Evolutionary conservation across 352 stramenopile genomes (phyloP), one percentile per base, ranked within the genome.

Genomic region (Phytophthora ohioensis): DNA sequence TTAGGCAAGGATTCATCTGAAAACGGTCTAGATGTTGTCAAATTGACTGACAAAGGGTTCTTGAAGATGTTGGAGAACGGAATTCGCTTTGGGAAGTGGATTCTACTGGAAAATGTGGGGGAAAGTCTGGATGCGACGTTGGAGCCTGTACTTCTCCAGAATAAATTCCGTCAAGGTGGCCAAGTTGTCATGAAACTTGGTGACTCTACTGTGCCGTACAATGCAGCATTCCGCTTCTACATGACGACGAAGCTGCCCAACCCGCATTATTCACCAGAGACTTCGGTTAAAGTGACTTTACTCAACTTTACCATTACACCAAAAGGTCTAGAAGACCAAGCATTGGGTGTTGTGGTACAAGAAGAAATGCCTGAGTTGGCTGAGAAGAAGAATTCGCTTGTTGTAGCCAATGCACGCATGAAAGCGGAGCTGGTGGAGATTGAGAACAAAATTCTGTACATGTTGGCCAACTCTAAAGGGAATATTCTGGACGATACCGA

Each of bases 221-320:
- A 98, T 70, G 60, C 84, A 13, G 75, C 78, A 2, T 98, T 98
- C 60, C 82, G 89, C 0, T 98, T 98, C 67, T 98, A 95, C 75
- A 97, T 98, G 84, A 98, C 93, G 3, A 98, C 93, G 9, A 98
- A 98, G 69, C 78, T 98, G 32, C 87, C 90, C 4, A 98, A 98
- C 62, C 93, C 93, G 8, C 93, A 98, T 70, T 98, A 98, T 53
- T 88, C 93, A 3, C 93, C 93, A 0, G 93, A 98, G 56, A 95
- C 93, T 5, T 98, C 90, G 1, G 92, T 98, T 27, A 98, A 98
- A 76, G 93, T 98, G 5, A 97, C 86, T 3, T 67, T 98, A 30
- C 73, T 98, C 30, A 98, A 98, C 75, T 98, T 98, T 42, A 96
- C 93, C 11, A 98, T 98, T 64, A 98, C 93, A 0, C 87, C 87